These are phyloP conservation scores for Claviceps paspali DNA, from an alignment of 2,329 filamentous ascomycete genomes.

Conservation along the genomic window DNA sequence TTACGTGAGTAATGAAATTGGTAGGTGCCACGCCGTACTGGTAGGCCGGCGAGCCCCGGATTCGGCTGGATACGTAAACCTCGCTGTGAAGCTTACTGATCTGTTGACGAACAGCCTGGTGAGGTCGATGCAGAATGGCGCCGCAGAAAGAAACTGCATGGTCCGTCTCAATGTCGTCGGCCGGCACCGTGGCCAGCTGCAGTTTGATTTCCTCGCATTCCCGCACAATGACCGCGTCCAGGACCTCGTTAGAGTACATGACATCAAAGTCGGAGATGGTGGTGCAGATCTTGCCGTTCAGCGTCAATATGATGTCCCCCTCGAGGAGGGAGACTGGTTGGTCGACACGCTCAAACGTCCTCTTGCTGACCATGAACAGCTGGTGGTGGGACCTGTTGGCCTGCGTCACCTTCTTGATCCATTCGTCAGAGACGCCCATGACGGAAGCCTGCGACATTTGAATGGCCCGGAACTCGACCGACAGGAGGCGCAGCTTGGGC, in stretches of 20 bases:
- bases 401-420: conserved; percentile 79
- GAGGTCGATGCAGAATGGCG: conserved; percentile 79
- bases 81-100: conserved; percentile 94
- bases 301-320: conserved; percentile 79
- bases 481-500: conserved; percentile 77
- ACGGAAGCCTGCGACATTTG: conserved; percentile 95
- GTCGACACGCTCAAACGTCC: conserved; percentile 46
- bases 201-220: conserved; percentile 66
- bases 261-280: conserved; percentile 84
- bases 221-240: conserved; percentile 77
- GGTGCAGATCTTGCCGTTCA: conserved; percentile 87
- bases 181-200: conserved; percentile 70
- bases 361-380: conserved; percentile 95
- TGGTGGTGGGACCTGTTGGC: conserved; percentile 89
- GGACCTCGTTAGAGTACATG: conserved; percentile 78
- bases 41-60: conserved; percentile 68
- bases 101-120: conserved; percentile 92
- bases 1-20: conserved; percentile 95
- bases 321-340: conserved; percentile 52
- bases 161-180: conserved; percentile 82
- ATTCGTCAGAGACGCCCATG: conserved; percentile 92
- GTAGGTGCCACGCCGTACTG: conserved; percentile 89
- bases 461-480: conserved; percentile 86
- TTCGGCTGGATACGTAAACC: conserved; percentile 84
- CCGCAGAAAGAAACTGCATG: conserved; percentile 90